These are phyloP conservation scores for Citrus australasica DNA, from an alignment of 345 rosid genomes.

Conservation along the genomic window DNA sequence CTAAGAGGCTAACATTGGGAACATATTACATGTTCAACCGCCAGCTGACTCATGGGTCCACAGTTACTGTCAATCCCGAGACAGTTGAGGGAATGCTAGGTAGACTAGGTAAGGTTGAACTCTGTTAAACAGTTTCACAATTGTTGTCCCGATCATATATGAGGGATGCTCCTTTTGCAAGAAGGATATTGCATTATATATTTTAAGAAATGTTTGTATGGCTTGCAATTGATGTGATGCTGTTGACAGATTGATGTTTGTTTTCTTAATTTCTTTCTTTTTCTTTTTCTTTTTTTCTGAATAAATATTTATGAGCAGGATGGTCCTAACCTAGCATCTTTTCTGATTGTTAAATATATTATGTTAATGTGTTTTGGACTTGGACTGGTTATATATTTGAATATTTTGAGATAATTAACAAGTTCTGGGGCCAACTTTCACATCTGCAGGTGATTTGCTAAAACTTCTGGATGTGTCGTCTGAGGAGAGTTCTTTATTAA, in stretches of 20 bases:
- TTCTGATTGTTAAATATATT: not conserved
- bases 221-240: not conserved
- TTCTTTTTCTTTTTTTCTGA: not conserved
- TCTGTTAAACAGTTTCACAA: not conserved
- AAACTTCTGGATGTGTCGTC: conserved; percentile 74
- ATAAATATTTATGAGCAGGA: not conserved
- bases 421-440: not conserved
- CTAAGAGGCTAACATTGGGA: conserved; percentile 69
- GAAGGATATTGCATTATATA: no score
- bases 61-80: conserved; percentile 55
- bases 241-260: not conserved
- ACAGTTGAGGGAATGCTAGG: conserved; percentile 86
- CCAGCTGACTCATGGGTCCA: conserved; percentile 59
- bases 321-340: not conserved
- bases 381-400: not conserved
- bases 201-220: not conserved
- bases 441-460: conserved; percentile 66
- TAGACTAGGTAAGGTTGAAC: conserved; percentile 64
- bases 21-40: conserved; percentile 57
- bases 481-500: conserved; percentile 50
- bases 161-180: no score
- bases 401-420: not conserved
- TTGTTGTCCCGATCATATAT: no score
- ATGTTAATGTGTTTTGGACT: not conserved
- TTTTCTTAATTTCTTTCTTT: no score